Conservation (phyloP, 148 eudicot genomes). For the Bassia scoparia region DNA sequence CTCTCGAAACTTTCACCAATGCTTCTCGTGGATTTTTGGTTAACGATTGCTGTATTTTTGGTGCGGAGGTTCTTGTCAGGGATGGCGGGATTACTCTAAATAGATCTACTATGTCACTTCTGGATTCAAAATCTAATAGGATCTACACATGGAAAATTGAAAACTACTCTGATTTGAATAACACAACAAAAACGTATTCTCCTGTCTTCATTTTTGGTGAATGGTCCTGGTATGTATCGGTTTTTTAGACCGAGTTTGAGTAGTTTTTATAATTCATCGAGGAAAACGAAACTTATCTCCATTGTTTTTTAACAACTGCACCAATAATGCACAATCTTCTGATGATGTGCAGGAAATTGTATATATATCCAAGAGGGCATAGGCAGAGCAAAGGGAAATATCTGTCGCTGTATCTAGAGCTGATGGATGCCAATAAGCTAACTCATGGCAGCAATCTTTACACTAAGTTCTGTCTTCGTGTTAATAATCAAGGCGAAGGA, state of each 20-base stretch:
- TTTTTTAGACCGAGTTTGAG: too few relatives aligned
- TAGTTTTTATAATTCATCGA: too few relatives aligned
- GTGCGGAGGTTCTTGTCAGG: conserved; percentile 19
- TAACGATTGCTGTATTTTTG: conserved; percentile 11
- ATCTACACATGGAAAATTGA: conserved; percentile 9
- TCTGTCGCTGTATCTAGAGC: too few relatives aligned
- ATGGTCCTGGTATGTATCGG: conserved; percentile 8
- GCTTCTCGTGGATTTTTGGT: conserved; percentile 10
- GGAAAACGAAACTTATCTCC: too few relatives aligned
- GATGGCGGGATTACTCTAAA: neutral
- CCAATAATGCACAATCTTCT: too few relatives aligned
- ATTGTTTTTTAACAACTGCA: too few relatives aligned
- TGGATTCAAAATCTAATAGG: neutral
- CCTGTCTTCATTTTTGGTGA: conserved; percentile 8
- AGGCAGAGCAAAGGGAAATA: too few relatives aligned
- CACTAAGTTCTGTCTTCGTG: neutral
- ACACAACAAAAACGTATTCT: neutral
- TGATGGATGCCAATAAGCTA: too few relatives aligned
- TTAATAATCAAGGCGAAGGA: neutral
- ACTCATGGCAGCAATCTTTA: neutral
- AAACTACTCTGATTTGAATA: neutral
- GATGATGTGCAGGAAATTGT: too few relatives aligned
- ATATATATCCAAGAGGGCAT: neutral
- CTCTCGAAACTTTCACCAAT: neutral
- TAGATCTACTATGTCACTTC: neutral